Conservation (phyloP, 257 asterid genomes). For the Rauvolfia tetraphylla region DNA sequence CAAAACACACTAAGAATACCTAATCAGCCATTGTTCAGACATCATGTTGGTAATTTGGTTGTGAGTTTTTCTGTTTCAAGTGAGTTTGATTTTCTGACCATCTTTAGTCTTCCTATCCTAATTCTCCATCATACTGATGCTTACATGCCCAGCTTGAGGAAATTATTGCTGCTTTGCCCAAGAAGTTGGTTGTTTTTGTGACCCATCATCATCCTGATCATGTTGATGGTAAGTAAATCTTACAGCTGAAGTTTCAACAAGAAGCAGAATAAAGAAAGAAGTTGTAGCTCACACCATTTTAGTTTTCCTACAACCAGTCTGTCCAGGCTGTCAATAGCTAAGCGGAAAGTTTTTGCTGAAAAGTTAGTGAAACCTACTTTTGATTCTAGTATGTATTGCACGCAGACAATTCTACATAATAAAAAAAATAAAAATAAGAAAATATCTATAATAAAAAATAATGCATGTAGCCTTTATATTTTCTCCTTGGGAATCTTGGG, state of each 20-base stretch:
- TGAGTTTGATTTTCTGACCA: background rate
- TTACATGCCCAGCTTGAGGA: conserved; percentile 61
- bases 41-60: background rate
- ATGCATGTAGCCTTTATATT: background rate
- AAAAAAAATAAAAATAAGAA: no score
- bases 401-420: background rate
- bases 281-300: background rate
- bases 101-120: background rate
- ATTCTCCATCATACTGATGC: conserved; percentile 10
- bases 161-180: conserved; percentile 72
- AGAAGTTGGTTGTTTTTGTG: conserved; percentile 68
- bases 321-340: background rate
- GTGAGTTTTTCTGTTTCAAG: background rate
- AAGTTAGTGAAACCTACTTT: conserved; percentile 1
- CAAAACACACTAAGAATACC: background rate
- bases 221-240: conserved; percentile 62
- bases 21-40: background rate
- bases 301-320: background rate
- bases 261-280: background rate
- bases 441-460: no score
- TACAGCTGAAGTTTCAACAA: background rate
- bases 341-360: background rate
- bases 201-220: conserved; percentile 98
- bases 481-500: background rate
- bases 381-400: background rate